Evolutionary conservation across 2,329 filamentous ascomycete species (phyloP).

Genomic region (Hirsutella thompsonii): DNA sequence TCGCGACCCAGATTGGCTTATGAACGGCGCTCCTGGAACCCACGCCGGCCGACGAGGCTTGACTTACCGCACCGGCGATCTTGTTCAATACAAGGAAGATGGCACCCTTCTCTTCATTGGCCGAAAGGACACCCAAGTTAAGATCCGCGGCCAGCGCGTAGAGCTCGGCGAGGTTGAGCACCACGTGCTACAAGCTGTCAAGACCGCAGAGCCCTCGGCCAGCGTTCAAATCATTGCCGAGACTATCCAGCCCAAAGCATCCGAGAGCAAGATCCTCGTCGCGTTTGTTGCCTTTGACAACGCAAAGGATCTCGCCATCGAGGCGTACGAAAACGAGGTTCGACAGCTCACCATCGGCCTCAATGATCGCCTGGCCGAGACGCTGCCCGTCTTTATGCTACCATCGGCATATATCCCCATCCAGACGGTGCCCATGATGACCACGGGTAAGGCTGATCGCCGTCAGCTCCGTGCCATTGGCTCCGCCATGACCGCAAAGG

Average conservation of each 20-base stretch:
- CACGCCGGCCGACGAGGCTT: conserved; percentile 1
- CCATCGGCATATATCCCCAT: conserved; percentile 4
- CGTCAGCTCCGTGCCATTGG: conserved; percentile 1
- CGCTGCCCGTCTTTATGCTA: conserved; percentile 5
- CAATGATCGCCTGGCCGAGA: neutral
- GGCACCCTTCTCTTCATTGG: conserved; percentile 1
- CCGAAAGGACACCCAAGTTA: conserved; percentile 4
- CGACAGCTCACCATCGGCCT: neutral
- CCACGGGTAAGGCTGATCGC: conserved; percentile 4
- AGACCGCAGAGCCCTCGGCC: neutral
- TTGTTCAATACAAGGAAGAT: conserved; percentile 3
- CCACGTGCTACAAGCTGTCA: neutral
- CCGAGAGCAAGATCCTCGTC: neutral
- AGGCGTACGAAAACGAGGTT: conserved; percentile 1
- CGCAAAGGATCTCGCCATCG: neutral
- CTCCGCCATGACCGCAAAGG: neutral
- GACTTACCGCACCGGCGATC: conserved; percentile 6
- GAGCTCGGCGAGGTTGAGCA: conserved; percentile 12
- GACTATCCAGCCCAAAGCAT: neutral
- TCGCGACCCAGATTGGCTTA: conserved; percentile 3
- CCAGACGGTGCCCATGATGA: conserved; percentile 2
- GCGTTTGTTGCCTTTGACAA: conserved; percentile 1
- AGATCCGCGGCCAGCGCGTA: conserved; percentile 9
- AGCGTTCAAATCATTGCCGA: conserved; percentile 2
- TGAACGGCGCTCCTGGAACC: neutral